phyloP scores from a whole-genome alignment of 768 basidiomycete species.

The Phlebiopsis gigantea region DNA sequence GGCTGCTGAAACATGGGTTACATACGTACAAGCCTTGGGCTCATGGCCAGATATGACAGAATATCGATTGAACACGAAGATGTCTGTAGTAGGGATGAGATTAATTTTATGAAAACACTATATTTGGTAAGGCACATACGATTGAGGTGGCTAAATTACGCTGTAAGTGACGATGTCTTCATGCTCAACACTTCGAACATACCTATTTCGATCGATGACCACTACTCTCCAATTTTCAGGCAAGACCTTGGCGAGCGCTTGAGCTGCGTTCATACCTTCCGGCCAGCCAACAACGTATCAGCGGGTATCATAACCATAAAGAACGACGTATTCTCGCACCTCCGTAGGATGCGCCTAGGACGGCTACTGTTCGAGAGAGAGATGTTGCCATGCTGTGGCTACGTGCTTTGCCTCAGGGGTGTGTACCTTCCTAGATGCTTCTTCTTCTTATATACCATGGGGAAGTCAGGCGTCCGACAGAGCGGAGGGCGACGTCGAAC shows the following conservation, averaged over 20 bases:
- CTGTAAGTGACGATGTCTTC: background rate
- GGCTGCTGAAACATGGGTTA: background rate
- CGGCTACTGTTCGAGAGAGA: conserved; percentile 36
- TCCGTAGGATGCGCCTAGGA: conserved; percentile 53
- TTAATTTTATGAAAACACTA: background rate
- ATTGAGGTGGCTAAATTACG: background rate
- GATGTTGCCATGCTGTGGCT: background rate
- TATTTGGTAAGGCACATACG: background rate
- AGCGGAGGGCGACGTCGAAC: background rate
- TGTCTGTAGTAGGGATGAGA: background rate
- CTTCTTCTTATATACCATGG: too few species aligned
- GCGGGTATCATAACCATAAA: background rate
- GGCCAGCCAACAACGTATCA: background rate
- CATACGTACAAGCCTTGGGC: conserved; percentile 49
- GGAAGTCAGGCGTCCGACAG: too few species aligned
- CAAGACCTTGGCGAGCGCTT: conserved; percentile 40
- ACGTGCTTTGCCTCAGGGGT: background rate
- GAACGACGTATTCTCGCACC: conserved; percentile 29
- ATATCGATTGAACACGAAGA: conserved; percentile 55
- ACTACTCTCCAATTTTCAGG: conserved; percentile 51
- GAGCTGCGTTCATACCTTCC: conserved; percentile 47
- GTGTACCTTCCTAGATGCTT: too few species aligned
- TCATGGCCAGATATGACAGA: conserved; percentile 55
- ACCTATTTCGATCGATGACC: conserved; percentile 58
- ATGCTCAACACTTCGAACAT: conserved; percentile 17